phyloP scores from a whole-genome alignment of 345 rosid species.

The Ricinus communis region DNA sequence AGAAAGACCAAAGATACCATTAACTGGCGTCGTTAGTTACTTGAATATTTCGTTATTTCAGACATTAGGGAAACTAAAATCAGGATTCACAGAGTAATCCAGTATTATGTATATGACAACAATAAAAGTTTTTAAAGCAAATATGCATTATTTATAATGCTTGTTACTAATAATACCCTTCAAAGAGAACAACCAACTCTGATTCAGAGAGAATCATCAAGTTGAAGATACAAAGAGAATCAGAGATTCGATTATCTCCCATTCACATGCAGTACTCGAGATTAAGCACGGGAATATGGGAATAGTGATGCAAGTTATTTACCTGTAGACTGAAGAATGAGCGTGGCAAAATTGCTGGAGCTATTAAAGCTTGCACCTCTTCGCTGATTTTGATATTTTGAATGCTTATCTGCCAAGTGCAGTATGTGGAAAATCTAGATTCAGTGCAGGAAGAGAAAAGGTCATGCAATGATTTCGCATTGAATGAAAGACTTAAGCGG shows the following conservation, averaged over 20 bases:
- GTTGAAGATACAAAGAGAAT: not conserved
- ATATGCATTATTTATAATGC: not conserved
- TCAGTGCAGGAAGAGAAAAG: not conserved
- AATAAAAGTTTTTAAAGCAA: not conserved
- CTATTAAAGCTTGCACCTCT: conserved; percentile 70
- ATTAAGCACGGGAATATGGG: conserved; percentile 3
- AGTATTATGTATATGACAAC: not conserved
- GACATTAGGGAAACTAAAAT: not conserved
- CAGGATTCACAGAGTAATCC: not conserved
- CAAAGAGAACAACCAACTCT: not conserved
- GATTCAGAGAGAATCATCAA: conserved; percentile 4
- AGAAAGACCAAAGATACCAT: not conserved
- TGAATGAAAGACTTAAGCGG: not conserved
- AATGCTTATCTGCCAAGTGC: conserved; percentile 59
- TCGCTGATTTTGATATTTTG: conserved; percentile 76
- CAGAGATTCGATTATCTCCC: not conserved
- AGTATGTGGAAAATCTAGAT: not conserved
- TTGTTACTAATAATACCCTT: not conserved
- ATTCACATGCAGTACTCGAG: not conserved
- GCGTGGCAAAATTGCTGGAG: conserved; percentile 87
- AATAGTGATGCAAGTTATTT: not conserved
- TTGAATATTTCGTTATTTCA: not conserved
- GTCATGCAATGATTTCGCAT: not conserved
- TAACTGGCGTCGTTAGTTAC: not conserved
- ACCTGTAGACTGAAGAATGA: conserved; percentile 82